These are phyloP conservation scores for Coniochaeta sp. DNA, from an alignment of 2,329 filamentous ascomycete species.

Conservation along the genomic window DNA sequence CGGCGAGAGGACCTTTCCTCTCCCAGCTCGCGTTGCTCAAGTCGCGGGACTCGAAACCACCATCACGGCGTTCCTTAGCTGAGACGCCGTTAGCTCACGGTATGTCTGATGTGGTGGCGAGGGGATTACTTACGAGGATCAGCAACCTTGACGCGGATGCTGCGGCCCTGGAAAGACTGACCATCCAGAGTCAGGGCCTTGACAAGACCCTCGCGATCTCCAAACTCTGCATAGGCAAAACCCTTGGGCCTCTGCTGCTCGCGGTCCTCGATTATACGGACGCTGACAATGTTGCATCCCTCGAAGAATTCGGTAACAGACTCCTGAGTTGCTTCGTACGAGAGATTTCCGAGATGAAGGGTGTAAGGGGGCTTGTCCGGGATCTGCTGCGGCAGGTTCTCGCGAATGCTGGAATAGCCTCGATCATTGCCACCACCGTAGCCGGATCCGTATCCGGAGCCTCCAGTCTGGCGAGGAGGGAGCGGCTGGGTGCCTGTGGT, in stretches of 20 bases:
- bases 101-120: background rate
- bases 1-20: conserved; percentile 68
- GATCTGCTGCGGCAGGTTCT: conserved; percentile 65
- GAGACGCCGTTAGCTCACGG: conserved; percentile 26
- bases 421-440: conserved; percentile 13
- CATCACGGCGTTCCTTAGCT: conserved; percentile 73
- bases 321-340: conserved; percentile 82
- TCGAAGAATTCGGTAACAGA: conserved; percentile 82
- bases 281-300: conserved; percentile 78
- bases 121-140: conserved; percentile 78
- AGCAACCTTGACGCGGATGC: conserved; percentile 88
- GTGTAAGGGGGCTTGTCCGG: conserved; percentile 92
- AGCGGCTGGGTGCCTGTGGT: conserved; percentile 48
- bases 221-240: conserved; percentile 96
- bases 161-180: conserved; percentile 76
- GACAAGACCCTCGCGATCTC: conserved; percentile 79
- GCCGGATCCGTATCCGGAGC: conserved; percentile 13
- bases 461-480: conserved; percentile 35
- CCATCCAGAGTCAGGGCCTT: conserved; percentile 81
- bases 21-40: conserved; percentile 76
- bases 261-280: conserved; percentile 96
- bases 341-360: conserved; percentile 91
- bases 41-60: conserved; percentile 63
- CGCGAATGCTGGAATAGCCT: conserved; percentile 57
- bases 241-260: conserved; percentile 91